A percentile compares a stretch with the other conserved stretches of the same genome.
phyloP scores from a whole-genome alignment of 2,329 filamentous ascomycete genomes.

The Cladorrhinum sp. region DNA sequence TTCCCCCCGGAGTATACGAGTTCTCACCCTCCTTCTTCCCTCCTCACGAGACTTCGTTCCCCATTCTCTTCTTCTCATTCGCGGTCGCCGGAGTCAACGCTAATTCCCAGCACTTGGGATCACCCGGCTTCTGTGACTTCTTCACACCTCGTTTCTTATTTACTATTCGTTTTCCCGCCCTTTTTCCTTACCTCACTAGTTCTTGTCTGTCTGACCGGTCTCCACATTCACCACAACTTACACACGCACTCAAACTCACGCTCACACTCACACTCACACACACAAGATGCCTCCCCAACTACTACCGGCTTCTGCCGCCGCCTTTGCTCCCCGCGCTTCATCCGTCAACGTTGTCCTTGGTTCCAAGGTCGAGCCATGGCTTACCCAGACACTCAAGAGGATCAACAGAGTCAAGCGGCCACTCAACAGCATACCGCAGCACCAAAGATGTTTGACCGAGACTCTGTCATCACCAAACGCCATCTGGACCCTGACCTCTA shows the following conservation, averaged over 20 bases:
- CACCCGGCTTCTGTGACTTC: slow-evolving; percentile 50
- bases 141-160: slow-evolving; percentile 42
- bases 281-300: slow-evolving; percentile 80
- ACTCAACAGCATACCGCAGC: slow-evolving; percentile 93
- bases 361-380: slow-evolving; percentile 91
- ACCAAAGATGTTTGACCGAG: slow-evolving; percentile 92
- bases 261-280: neutral
- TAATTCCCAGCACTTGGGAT: slow-evolving; percentile 56
- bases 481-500: slow-evolving; percentile 89
- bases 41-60: slow-evolving; percentile 58
- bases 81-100: slow-evolving; percentile 60
- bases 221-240: slow-evolving; percentile 10
- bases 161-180: slow-evolving; percentile 37
- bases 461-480: slow-evolving; percentile 84
- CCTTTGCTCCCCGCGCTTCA: slow-evolving; percentile 86
- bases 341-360: slow-evolving; percentile 93
- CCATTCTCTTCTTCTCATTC: slow-evolving; percentile 57
- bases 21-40: slow-evolving; percentile 46
- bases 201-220: slow-evolving; percentile 28
- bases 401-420: slow-evolving; percentile 96
- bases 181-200: slow-evolving; percentile 37
- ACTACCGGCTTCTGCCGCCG: slow-evolving; percentile 90
- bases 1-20: slow-evolving; percentile 41
- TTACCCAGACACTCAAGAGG: slow-evolving; percentile 93
- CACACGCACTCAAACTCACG: neutral